Conservation (phyloP, 2,329 filamentous ascomycete species). For the Elsinoe ampelina region DNA sequence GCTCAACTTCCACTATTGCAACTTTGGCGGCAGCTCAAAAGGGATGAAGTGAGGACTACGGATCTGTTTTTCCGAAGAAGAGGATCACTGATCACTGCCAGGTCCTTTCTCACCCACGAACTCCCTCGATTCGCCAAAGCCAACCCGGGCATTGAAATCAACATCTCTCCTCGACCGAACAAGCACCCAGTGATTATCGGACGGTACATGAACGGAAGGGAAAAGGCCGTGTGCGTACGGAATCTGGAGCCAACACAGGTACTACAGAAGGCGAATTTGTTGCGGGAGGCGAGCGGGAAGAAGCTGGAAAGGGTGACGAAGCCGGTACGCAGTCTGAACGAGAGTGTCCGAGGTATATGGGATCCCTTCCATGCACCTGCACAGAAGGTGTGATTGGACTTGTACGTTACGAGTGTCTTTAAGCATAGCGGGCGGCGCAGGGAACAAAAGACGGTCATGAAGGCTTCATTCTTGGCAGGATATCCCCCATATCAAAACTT, state of each 20-base stretch:
- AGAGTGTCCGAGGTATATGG: slow-evolving; percentile 58
- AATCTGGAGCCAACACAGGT: slow-evolving; percentile 77
- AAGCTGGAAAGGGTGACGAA: slow-evolving; percentile 54
- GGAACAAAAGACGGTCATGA: neutral
- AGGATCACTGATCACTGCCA: slow-evolving; percentile 28
- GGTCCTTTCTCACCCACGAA: slow-evolving; percentile 68
- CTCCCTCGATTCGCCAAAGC: slow-evolving; percentile 68
- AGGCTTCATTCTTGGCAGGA: neutral
- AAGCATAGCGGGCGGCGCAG: neutral
- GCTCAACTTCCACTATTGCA: slow-evolving; percentile 93
- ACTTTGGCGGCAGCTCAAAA: slow-evolving; percentile 83
- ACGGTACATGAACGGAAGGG: slow-evolving; percentile 82
- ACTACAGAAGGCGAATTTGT: slow-evolving; percentile 63
- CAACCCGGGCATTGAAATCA: slow-evolving; percentile 86
- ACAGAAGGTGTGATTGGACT: slow-evolving; percentile 36
- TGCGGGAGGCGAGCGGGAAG: slow-evolving; percentile 67
- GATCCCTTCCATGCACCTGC: slow-evolving; percentile 52
- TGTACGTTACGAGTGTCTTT: neutral
- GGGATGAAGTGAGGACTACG: slow-evolving; percentile 72
- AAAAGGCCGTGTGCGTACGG: slow-evolving; percentile 78
- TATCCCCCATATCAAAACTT: neutral
- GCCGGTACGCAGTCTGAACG: slow-evolving; percentile 52
- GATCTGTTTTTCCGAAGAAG: neutral
- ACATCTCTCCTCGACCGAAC: slow-evolving; percentile 78
- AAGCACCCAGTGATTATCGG: slow-evolving; percentile 84